Evolutionary conservation across 345 rosid genomes (phyloP).

Genomic region (Ricinus communis): DNA sequence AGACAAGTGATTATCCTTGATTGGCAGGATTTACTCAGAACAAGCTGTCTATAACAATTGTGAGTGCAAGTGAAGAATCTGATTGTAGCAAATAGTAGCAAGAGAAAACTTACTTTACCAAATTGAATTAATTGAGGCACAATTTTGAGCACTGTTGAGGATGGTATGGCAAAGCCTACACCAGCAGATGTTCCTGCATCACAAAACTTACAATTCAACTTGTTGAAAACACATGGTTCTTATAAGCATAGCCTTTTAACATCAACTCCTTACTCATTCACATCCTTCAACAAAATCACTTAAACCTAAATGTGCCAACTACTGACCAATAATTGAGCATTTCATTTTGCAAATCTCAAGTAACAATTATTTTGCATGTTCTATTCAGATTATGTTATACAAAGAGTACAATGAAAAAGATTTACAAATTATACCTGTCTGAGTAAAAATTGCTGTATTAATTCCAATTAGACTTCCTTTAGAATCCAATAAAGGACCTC

Average conservation of each 20-base stretch:
- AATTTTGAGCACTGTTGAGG: conserved; percentile 82
- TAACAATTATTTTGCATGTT: neutral
- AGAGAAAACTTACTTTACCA: conserved; percentile 63
- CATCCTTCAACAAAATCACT: neutral
- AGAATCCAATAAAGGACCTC: conserved; percentile 91
- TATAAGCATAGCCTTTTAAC: neutral
- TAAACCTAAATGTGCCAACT: neutral
- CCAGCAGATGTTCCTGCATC: conserved; percentile 89
- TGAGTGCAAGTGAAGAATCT: neutral
- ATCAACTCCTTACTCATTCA: neutral
- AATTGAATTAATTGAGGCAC: conserved; percentile 83
- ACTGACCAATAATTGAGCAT: neutral
- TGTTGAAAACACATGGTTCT: neutral
- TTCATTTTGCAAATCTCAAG: neutral
- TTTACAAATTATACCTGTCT: conserved; percentile 54
- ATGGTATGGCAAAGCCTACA: conserved; percentile 95
- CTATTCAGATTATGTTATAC: neutral
- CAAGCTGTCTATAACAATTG: neutral
- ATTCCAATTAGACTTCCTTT: conserved; percentile 91
- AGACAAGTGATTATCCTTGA: neutral
- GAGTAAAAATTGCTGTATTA: conserved; percentile 90
- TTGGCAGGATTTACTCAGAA: neutral
- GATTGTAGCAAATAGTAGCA: neutral
- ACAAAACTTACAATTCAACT: conserved; percentile 5
- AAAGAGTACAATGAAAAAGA: neutral